Evolutionary conservation across 495 filamentous ascomycete species (phyloP), one percentile per base, ranked within the genome.

Genomic region (Beverwykella pulmonaria): DNA sequence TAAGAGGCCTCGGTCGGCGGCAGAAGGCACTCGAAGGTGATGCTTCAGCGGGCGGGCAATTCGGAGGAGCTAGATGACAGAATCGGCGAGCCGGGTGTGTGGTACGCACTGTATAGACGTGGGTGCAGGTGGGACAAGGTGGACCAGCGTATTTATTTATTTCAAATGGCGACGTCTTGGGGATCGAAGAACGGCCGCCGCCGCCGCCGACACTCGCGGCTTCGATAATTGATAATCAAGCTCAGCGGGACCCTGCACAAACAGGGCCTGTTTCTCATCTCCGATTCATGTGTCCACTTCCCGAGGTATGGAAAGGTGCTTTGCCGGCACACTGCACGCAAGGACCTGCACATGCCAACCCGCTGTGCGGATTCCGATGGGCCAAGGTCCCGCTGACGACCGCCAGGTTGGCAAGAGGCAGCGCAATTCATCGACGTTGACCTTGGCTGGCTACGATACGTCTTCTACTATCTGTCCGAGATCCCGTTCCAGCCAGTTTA

Each of bases 31-130:
- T 52, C 29, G 53, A 65, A 65, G 30, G 8, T 22, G 34, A 20
- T 56, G 59, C 36, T 39, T 25, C 20, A 20, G 15, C 23, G 6
- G 34, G 63, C 58, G 36, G 41, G n/a, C n/a, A n/a, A n/a, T 48
- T 53, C 54, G 63, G 63, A 26, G 27, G 36, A 30, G 36, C 9
- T 67, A 34, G 64, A 49, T 67, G 64, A 59, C 46, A 50, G 30
- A 29, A 32, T 30, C 7, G 12, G 58, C 50, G 63, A 50, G 64
- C 64, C 64, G 64, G 49, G 57, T 25, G 61, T 8, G 53, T 58
- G 61, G 32, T 34, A 12, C 32, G 32, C 32, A 34, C 32, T 34
- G 32, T 34, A 34, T 12, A 6, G 32, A 34, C 32, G 32, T 34
- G 61, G 46, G 23, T 53, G 46, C 49, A 32, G 49, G 17, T 15